These are phyloP conservation scores for Fusarium liriodendri DNA, from an alignment of 2,329 filamentous ascomycete species.

Conservation along the genomic window DNA sequence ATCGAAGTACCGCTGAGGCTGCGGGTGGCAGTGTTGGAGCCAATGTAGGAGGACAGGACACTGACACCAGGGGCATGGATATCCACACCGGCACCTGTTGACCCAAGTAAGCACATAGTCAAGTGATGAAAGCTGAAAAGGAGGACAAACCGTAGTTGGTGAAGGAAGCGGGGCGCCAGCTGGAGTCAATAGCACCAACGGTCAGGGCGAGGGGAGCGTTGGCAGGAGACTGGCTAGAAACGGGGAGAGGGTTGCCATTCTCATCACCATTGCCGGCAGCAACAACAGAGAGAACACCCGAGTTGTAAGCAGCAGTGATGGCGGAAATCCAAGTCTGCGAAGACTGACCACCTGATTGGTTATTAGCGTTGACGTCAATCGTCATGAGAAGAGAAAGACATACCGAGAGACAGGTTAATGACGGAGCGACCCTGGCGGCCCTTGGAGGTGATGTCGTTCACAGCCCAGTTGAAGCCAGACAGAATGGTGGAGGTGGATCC, in stretches of 20 bases:
- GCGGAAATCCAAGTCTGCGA: conserved; percentile 53
- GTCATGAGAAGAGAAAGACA: not conserved
- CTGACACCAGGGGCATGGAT: conserved; percentile 56
- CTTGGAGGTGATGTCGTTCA: conserved; percentile 49
- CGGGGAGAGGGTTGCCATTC: conserved; percentile 46
- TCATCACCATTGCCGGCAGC: conserved; percentile 59
- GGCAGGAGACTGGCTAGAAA: conserved; percentile 58
- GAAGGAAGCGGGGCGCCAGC: conserved; percentile 54
- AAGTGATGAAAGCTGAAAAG: not conserved
- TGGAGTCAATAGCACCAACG: conserved; percentile 57
- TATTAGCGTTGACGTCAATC: not conserved
- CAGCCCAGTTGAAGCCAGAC: conserved; percentile 55
- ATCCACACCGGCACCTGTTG: conserved; percentile 47
- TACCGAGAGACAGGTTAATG: conserved; percentile 58
- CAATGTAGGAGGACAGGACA: conserved; percentile 57
- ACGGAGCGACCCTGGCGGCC: conserved; percentile 46
- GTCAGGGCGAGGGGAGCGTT: conserved; percentile 59
- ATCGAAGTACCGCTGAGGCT: conserved; percentile 58
- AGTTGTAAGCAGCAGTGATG: conserved; percentile 52
- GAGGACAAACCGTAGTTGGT: conserved; percentile 59
- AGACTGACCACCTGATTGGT: conserved; percentile 43
- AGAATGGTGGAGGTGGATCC: conserved; percentile 49
- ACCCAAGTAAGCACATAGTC: not conserved
- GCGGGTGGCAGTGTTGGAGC: conserved; percentile 46
- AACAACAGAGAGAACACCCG: conserved; percentile 57